Evolutionary conservation across 2,329 filamentous ascomycete species (phyloP).

Genomic region (Colletotrichum musicola): DNA sequence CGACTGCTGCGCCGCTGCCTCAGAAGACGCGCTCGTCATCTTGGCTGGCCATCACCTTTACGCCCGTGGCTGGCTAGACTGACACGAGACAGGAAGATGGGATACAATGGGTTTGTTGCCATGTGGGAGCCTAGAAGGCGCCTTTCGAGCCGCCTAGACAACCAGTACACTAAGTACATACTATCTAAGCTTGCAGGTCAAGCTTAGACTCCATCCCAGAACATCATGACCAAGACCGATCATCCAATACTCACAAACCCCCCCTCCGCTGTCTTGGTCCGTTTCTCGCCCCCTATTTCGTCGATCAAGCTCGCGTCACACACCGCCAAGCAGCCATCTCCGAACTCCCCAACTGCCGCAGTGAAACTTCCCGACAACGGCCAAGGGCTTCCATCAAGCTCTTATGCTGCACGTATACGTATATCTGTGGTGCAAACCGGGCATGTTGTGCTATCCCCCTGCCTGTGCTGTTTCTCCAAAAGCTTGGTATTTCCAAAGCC

Average conservation of each 20-base stretch:
- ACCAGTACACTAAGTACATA: too few species aligned
- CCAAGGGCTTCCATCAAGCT: not conserved
- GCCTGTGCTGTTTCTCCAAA: conserved; percentile 20
- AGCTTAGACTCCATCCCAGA: conserved; percentile 12
- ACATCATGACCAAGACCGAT: not conserved
- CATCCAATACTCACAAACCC: not conserved
- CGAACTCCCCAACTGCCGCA: conserved; percentile 26
- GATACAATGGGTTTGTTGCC: not conserved
- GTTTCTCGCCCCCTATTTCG: conserved; percentile 6
- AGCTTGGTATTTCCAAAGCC: conserved; percentile 14
- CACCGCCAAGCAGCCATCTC: conserved; percentile 23
- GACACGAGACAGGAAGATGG: not conserved
- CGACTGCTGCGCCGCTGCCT: conserved; percentile 8
- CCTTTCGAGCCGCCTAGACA: not conserved
- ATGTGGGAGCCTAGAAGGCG: conserved; percentile 1
- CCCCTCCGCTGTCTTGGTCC: not conserved
- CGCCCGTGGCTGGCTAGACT: not conserved
- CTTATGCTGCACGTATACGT: not conserved
- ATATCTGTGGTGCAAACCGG: not conserved
- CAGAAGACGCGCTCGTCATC: conserved; percentile 15
- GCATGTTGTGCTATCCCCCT: not conserved
- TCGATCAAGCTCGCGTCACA: conserved; percentile 26
- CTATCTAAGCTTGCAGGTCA: not conserved
- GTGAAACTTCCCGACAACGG: conserved; percentile 9
- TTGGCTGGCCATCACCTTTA: not conserved